These are phyloP conservation scores for Gamarada debralockiae DNA, from an alignment of 495 filamentous ascomycete species.

Conservation along the genomic window DNA sequence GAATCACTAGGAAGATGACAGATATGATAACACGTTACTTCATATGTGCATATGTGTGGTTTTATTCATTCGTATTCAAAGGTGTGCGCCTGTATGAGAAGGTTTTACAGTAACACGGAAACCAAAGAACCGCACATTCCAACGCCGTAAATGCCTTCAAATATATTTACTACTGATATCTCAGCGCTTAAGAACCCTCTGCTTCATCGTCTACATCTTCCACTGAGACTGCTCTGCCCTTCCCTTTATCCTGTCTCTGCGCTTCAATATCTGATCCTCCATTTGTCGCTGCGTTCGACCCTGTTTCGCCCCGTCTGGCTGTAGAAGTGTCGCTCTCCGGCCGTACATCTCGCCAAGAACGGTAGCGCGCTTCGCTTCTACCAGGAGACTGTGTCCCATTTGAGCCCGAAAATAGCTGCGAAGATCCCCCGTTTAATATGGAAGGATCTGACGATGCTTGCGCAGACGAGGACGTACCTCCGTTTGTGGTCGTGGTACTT, in stretches of 20 bases:
- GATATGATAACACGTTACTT: too few relatives aligned
- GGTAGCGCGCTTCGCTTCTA: too few relatives aligned
- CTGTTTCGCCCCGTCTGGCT: too few relatives aligned
- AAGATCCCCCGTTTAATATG: slow-evolving; percentile 16
- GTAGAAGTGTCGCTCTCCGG: too few relatives aligned
- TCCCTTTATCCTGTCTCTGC: slow-evolving; percentile 12
- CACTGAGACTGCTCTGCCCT: slow-evolving; percentile 19
- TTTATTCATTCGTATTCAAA: background rate
- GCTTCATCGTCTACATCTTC: slow-evolving; percentile 23
- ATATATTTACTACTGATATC: background rate
- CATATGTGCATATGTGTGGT: background rate
- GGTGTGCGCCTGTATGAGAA: background rate
- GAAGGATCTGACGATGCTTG: slow-evolving; percentile 8
- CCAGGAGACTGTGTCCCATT: too few relatives aligned
- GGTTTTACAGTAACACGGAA: background rate
- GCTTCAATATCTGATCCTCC: background rate
- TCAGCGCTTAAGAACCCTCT: background rate
- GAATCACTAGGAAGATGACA: too few relatives aligned
- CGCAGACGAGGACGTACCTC: background rate
- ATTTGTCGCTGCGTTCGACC: background rate
- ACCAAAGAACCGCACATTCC: background rate
- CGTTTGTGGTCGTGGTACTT: slow-evolving; percentile 10
- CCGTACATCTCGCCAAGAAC: too few relatives aligned
- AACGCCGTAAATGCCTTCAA: slow-evolving; percentile 9
- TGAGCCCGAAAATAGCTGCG: slow-evolving; percentile 19